Evolutionary conservation across 2,329 filamentous ascomycete genomes (phyloP), one percentile per base, ranked within the genome.

Genomic region (Diaporthe aspalathi): DNA sequence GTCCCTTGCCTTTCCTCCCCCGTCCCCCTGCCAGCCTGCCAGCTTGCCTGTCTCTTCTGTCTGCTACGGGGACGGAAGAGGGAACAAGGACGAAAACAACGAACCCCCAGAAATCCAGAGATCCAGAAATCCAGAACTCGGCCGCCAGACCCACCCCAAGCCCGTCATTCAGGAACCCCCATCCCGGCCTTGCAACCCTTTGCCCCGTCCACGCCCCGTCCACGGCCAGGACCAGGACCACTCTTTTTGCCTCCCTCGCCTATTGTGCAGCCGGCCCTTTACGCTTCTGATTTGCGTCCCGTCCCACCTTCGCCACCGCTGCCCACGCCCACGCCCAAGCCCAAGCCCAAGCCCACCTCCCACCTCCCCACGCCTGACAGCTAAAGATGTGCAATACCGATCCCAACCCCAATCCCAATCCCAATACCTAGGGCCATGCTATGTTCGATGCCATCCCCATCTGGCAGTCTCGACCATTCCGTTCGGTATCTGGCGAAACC

Each of bases 181-280:
- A 60, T 68, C 67, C 67, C 22, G 67, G 53, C 60, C 45, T 62
- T 63, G 43, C 54, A 56, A 47, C 43, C 65, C n/a, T n/a, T 54
- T 53, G 35, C 22, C 52, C 52, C 66, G 53, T 54, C 52, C 45
- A 38, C 38, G 32, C 5, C 32, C 32, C 32, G 32, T 35, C 32
- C 32, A 35, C 32, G 9, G 35, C 66, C 45, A 40, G 22, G 24
- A 29, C 40, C 67, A 60, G 67, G 47, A 20, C 67, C 67, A 68
- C 43, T 60, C 32, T 68, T 68, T 68, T 52, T 57, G 66, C 66
- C 66, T 50, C 66, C 60, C 66, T 50, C 66, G 57, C 66, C 40
- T n/a, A 16, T 49, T 32, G 29, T 60, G 45, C 53, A 68, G 22
- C 67, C 60, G 45, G 45, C 60, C 60, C 50, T 68, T 68, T 60